These are phyloP conservation scores for Coprinellus micaceus DNA, from an alignment of 768 basidiomycete genomes.

Conservation along the genomic window DNA sequence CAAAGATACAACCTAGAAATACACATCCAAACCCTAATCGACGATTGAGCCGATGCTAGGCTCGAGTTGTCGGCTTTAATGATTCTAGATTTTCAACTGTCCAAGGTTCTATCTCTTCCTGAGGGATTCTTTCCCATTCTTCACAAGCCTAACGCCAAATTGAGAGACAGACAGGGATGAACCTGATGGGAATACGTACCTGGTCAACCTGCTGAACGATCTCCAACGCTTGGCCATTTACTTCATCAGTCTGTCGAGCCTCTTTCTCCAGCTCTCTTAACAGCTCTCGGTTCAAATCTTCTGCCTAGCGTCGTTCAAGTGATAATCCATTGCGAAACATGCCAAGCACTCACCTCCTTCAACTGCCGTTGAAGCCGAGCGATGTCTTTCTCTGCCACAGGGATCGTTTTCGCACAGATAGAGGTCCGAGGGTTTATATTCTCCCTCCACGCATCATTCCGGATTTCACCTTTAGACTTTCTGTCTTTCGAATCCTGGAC, in stretches of 20 bases:
- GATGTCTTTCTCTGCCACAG: constrained; percentile 47
- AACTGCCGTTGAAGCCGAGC: constrained; percentile 36
- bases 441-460: constrained; percentile 62
- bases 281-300: constrained; percentile 49
- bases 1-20: background rate
- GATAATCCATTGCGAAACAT: background rate
- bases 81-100: constrained; percentile 46
- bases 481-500: constrained; percentile 64
- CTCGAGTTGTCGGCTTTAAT: constrained; percentile 29
- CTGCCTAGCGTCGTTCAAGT: constrained; percentile 43
- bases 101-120: constrained; percentile 63
- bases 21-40: background rate
- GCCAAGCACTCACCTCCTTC: constrained; percentile 31
- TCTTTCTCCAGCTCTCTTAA: constrained; percentile 49
- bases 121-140: constrained; percentile 53
- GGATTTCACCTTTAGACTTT: constrained; percentile 43
- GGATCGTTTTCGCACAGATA: constrained; percentile 59
- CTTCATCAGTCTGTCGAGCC: constrained; percentile 39
- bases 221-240: constrained; percentile 42
- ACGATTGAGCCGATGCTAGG: background rate
- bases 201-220: constrained; percentile 52
- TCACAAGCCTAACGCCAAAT: constrained; percentile 28
- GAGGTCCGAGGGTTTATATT: constrained; percentile 61
- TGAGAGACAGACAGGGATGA: background rate
- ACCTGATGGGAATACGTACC: constrained; percentile 31